Base-by-base conservation (phyloP, 1,284 basidiomycete species). In the Neonothopanus nambi region DNA sequence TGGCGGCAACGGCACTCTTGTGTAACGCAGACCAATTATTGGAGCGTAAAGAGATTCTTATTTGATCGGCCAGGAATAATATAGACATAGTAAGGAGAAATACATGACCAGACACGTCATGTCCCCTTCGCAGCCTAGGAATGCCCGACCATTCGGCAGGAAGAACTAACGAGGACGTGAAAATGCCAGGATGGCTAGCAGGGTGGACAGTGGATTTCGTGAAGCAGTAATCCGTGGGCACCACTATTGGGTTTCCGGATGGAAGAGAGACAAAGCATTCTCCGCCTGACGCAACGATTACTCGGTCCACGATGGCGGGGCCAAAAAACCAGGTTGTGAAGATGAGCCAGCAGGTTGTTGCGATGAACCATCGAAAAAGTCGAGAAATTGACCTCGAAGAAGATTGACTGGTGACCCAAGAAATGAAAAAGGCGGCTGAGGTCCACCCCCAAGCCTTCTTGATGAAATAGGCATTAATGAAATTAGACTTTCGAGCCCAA, bases 381-480 rank as follows among this genome's bases (percentile, higher is more conserved):
- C 83, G 72, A 44, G 72, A 63, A 8, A 56, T 56, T 2, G 77
- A 75, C 23, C 77, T 76, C 6, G 69, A 64, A 7, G 67, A 61
- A 3, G 72, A 65, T 2, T 82, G 78, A 58, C 79, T 77, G 15
- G 85, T 82, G 55, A 77, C 36, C 76, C 79, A 85, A 35, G 80
- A 73, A 54, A 79, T 61, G 51, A 89, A 63, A 67, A 91, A 93
- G 0, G 82, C 72, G 17, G 73, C 76, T 1, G 90, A 79, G 0
- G 93, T 95, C 95, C 95, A 98, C 0, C 76, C 89, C 95, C 96
- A 98, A 7, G 89, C 85, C 48, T 82, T 79, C 74, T 98, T 98
- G 65, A 96, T 93, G 71, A 97, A 95, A 62, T 84, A 73, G 54
- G 84, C 79, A 65, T 98, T 98, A 65, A 98, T 77, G 3, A 82